Percentiles rank a stretch among this genome's conserved stretches.
phyloP scores from a whole-genome alignment of 768 basidiomycete species.

The Lentinula aciculospora region DNA sequence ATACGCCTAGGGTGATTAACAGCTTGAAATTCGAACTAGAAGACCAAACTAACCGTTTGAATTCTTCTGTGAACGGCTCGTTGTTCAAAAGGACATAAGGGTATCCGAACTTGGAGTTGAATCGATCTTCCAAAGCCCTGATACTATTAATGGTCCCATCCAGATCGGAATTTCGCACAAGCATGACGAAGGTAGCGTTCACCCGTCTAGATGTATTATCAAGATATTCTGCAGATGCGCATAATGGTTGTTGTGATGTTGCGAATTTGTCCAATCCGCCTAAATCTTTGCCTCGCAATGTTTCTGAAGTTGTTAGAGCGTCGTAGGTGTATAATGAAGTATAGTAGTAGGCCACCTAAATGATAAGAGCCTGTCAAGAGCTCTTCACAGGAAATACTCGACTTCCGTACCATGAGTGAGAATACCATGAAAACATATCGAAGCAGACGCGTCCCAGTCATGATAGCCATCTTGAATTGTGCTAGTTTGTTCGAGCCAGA shows the following conservation, averaged over 20 bases:
- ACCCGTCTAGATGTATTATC: slow-evolving; percentile 11
- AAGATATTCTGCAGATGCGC: not conserved
- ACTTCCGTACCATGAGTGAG: not conserved
- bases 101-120: slow-evolving; percentile 73
- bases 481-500: not conserved
- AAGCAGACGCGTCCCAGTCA: not conserved
- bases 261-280: not conserved
- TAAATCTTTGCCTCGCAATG: too few relatives aligned
- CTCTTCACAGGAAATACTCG: not conserved
- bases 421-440: not conserved
- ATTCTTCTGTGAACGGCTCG: slow-evolving; percentile 66
- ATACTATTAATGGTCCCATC: slow-evolving; percentile 60
- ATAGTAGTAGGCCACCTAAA: not conserved
- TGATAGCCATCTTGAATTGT: not conserved
- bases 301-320: not conserved
- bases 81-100: slow-evolving; percentile 89
- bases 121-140: slow-evolving; percentile 74
- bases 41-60: slow-evolving; percentile 48
- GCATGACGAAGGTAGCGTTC: slow-evolving; percentile 40
- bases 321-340: not conserved
- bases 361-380: not conserved
- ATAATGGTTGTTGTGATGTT: not conserved
- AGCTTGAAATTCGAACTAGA: not conserved
- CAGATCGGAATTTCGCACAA: slow-evolving; percentile 66
- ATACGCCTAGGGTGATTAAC: slow-evolving; percentile 19